A percentile compares a stretch with the other conserved stretches of the same genome.
Conservation (phyloP, 1,284 basidiomycete species). For the Termitomyces sp. region DNA sequence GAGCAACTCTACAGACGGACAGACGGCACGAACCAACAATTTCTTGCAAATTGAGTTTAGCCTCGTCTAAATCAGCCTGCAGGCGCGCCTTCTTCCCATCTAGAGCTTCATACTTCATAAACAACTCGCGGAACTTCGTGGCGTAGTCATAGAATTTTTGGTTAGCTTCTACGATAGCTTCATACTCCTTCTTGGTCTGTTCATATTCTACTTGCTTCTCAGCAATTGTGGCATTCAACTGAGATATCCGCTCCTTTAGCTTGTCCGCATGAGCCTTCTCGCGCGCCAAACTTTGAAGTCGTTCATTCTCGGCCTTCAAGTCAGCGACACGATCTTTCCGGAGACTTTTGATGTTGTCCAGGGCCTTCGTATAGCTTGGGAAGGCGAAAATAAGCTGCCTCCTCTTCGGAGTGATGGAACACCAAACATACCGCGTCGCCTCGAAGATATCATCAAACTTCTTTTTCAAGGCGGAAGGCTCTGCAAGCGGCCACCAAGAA, state of each 20-base stretch:
- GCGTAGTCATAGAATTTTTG: constrained; percentile 80
- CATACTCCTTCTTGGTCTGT: constrained; percentile 62
- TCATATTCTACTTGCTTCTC: constrained; percentile 76
- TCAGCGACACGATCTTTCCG: constrained; percentile 89
- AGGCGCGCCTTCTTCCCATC: constrained; percentile 58
- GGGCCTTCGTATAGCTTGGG: constrained; percentile 88
- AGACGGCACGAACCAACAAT: constrained; percentile 51
- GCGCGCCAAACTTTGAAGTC: constrained; percentile 72
- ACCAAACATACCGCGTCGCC: constrained; percentile 74
- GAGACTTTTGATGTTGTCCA: constrained; percentile 87
- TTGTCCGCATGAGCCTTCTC: constrained; percentile 90
- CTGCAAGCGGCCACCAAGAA: constrained; percentile 95
- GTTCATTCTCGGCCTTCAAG: constrained; percentile 90
- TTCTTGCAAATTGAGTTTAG: constrained; percentile 66
- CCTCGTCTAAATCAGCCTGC: constrained; percentile 54
- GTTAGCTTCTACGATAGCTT: constrained; percentile 70
- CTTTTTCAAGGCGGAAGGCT: constrained; percentile 91
- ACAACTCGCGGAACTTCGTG: constrained; percentile 81
- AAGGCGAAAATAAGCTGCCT: constrained; percentile 6
- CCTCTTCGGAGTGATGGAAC: not conserved
- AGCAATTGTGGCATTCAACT: constrained; percentile 58
- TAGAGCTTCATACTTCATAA: constrained; percentile 67
- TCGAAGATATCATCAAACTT: constrained; percentile 99
- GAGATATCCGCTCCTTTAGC: constrained; percentile 64
- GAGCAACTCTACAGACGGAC: not conserved